Percentiles rank a stretch among this genome's conserved stretches.
phyloP scores from a whole-genome alignment of 2,329 filamentous ascomycete genomes.

The Trichoderma atrobrunneum region DNA sequence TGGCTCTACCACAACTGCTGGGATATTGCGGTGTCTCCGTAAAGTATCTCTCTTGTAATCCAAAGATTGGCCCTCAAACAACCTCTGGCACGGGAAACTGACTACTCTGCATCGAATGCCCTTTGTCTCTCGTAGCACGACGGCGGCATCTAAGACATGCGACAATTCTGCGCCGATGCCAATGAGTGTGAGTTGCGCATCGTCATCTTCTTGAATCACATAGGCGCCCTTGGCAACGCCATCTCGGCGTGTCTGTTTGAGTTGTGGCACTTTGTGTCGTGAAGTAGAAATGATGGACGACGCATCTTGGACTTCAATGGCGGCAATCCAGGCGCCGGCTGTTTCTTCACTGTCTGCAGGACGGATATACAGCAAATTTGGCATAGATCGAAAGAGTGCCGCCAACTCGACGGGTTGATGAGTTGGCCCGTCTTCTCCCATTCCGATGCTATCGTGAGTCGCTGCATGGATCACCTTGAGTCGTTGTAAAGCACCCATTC shows the following conservation, averaged over 20 bases:
- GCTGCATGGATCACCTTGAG: conserved; percentile 58
- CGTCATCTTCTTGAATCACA: conserved; percentile 41
- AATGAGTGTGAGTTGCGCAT: conserved; percentile 45
- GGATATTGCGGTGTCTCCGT: background rate
- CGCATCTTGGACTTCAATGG: conserved; percentile 40
- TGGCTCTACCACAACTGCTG: background rate
- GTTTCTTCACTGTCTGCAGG: conserved; percentile 58
- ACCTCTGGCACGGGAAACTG: conserved; percentile 38
- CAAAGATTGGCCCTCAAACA: conserved; percentile 32
- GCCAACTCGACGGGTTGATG: conserved; percentile 61
- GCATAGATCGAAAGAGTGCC: conserved; percentile 59
- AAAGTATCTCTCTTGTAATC: background rate
- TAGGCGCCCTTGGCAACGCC: conserved; percentile 46
- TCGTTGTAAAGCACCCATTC: conserved; percentile 57
- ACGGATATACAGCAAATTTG: conserved; percentile 59
- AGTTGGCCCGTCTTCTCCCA: conserved; percentile 59
- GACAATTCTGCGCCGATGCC: conserved; percentile 38
- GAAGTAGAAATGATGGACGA: conserved; percentile 48
- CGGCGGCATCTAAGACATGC: conserved; percentile 41
- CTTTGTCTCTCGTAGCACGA: conserved; percentile 32
- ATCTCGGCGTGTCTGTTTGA: conserved; percentile 32
- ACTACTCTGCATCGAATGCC: conserved; percentile 36
- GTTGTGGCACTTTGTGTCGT: conserved; percentile 39
- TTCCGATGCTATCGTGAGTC: conserved; percentile 60
- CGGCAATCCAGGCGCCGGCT: conserved; percentile 51